Conservation (phyloP, 768 basidiomycete species). For the Suillus placidus region DNA sequence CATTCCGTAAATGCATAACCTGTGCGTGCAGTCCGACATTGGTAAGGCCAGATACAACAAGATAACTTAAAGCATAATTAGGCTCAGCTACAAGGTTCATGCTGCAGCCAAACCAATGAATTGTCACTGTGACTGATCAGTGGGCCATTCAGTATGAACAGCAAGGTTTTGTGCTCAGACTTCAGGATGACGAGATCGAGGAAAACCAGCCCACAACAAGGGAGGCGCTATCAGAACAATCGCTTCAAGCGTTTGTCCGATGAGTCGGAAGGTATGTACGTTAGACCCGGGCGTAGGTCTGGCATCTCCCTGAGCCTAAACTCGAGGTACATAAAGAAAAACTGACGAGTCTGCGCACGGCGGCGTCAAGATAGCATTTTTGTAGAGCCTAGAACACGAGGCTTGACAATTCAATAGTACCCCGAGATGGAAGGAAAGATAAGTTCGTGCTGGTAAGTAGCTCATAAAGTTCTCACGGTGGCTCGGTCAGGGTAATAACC, state of each 20-base stretch:
- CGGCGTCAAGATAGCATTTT: constrained; percentile 5
- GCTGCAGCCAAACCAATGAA: background rate
- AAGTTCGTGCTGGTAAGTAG: background rate
- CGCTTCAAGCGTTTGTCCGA: background rate
- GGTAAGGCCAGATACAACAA: background rate
- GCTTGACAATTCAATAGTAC: background rate
- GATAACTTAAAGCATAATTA: background rate
- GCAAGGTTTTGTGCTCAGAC: background rate
- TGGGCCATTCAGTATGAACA: background rate
- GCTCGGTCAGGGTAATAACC: background rate
- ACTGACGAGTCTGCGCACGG: background rate
- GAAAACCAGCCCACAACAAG: background rate
- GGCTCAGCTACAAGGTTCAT: background rate
- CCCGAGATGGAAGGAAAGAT: background rate
- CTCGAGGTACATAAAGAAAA: background rate
- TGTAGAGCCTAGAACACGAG: constrained; percentile 1
- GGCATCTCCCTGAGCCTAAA: background rate
- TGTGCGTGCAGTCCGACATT: background rate
- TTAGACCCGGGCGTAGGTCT: background rate
- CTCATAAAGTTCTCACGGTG: background rate
- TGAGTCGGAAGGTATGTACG: background rate
- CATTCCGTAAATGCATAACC: background rate
- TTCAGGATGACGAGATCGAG: background rate
- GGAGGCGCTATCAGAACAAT: background rate
- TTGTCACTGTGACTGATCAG: background rate